Evolutionary conservation across 1,284 basidiomycete species (phyloP).

Genomic region (Heterobasidion occidentale): DNA sequence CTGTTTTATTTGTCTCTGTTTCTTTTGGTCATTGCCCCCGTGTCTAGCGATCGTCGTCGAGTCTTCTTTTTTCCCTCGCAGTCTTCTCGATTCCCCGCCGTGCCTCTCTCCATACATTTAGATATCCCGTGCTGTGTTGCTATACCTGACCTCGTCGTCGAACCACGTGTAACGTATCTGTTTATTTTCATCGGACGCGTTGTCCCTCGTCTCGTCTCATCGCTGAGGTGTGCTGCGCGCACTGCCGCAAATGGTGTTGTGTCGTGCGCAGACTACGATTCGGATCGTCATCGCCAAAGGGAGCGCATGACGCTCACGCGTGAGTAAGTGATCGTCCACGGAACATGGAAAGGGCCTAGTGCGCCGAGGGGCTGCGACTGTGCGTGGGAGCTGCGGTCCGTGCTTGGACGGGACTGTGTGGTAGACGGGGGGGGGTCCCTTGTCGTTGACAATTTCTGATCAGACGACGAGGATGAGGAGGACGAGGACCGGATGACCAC

Average conservation of each 20-base stretch:
- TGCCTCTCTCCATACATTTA: not conserved
- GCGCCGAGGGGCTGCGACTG: too few relatives aligned
- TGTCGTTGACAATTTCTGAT: not conserved
- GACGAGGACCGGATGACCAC: too few relatives aligned
- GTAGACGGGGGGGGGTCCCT: too few relatives aligned
- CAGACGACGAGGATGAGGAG: not conserved
- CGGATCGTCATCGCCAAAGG: too few relatives aligned
- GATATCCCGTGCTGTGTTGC: not conserved
- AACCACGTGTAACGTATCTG: not conserved
- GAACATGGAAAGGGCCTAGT: too few relatives aligned
- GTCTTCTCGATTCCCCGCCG: not conserved
- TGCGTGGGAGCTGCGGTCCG: too few relatives aligned
- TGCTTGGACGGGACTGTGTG: too few relatives aligned
- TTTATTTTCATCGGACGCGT: not conserved
- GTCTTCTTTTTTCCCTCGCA: not conserved
- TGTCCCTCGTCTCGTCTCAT: not conserved
- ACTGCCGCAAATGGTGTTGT: too few relatives aligned
- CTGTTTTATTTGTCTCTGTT: not conserved
- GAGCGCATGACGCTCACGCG: too few relatives aligned
- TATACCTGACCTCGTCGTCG: not conserved
- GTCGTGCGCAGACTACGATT: too few relatives aligned
- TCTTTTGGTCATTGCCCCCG: not conserved
- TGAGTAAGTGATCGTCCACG: too few relatives aligned
- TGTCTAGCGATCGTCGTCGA: not conserved
- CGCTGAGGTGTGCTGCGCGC: too few relatives aligned